These are phyloP conservation scores for Ophidiomyces ophidiicola DNA, from an alignment of 2,329 filamentous ascomycete genomes.

Conservation along the genomic window DNA sequence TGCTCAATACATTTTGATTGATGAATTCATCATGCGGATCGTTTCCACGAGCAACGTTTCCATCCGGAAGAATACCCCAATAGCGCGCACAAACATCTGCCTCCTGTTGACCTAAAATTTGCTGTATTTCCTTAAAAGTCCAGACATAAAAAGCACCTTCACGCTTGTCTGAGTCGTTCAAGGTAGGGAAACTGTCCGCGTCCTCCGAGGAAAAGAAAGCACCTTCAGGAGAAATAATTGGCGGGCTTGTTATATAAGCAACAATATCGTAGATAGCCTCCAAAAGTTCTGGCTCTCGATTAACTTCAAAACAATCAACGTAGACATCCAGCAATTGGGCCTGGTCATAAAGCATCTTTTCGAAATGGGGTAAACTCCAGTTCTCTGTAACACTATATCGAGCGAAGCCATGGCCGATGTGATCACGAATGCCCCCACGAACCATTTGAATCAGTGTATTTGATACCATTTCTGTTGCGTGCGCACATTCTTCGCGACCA, in stretches of 20 bases:
- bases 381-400: slow-evolving; percentile 82
- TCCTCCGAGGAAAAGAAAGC: slow-evolving; percentile 83
- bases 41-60: slow-evolving; percentile 70
- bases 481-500: slow-evolving; percentile 62
- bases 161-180: slow-evolving; percentile 66
- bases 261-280: slow-evolving; percentile 70
- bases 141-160: slow-evolving; percentile 93
- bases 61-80: slow-evolving; percentile 71
- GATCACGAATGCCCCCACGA: slow-evolving; percentile 58
- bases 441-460: slow-evolving; percentile 70
- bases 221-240: slow-evolving; percentile 55
- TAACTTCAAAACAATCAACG: slow-evolving; percentile 68
- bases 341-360: slow-evolving; percentile 94
- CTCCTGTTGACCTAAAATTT: slow-evolving; percentile 56
- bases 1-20: slow-evolving; percentile 76
- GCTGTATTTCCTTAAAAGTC: slow-evolving; percentile 76
- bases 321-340: slow-evolving; percentile 73
- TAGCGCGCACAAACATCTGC: slow-evolving; percentile 66
- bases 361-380: slow-evolving; percentile 91
- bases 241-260: slow-evolving; percentile 66
- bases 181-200: slow-evolving; percentile 66
- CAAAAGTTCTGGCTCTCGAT: slow-evolving; percentile 57
- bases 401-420: slow-evolving; percentile 65
- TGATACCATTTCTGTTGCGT: slow-evolving; percentile 66
- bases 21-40: slow-evolving; percentile 91